phyloP scores from a whole-genome alignment of 345 rosid genomes.

The Microthlaspi erraticum region DNA sequence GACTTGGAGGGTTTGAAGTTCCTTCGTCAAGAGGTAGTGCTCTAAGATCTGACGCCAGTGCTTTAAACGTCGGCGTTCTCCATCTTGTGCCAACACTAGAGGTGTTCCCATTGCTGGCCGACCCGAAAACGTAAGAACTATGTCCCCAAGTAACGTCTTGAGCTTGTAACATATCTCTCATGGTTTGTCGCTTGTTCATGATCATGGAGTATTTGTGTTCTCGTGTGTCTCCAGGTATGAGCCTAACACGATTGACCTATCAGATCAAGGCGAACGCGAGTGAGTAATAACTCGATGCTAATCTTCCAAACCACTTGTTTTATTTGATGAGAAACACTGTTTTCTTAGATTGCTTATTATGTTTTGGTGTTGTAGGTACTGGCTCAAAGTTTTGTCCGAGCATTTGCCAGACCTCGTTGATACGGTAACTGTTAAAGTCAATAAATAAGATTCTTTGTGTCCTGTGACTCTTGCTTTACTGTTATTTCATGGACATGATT shows the following conservation, averaged over 20 bases:
- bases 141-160: constrained; percentile 42
- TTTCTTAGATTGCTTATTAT: constrained; percentile 16
- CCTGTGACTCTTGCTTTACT: constrained; percentile 19
- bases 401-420: constrained; percentile 96
- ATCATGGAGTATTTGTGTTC: not conserved
- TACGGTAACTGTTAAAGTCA: constrained; percentile 55
- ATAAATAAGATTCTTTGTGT: not conserved
- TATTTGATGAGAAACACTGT: constrained; percentile 1
- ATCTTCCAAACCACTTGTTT: constrained; percentile 12
- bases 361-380: constrained; percentile 64
- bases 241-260: constrained; percentile 93
- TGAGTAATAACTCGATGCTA: constrained; percentile 51
- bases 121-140: constrained; percentile 87
- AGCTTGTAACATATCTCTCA: constrained; percentile 15
- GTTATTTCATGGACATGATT: constrained; percentile 34
- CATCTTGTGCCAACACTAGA: constrained; percentile 96
- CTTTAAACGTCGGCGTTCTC: constrained; percentile 92
- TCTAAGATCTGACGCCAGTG: constrained; percentile 96
- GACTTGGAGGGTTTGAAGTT: constrained; percentile 99
- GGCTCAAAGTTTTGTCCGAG: constrained; percentile 95
- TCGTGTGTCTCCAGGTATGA: constrained; percentile 66
- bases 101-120: constrained; percentile 85
- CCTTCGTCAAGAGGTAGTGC: constrained; percentile 92
- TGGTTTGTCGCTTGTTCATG: constrained; percentile 15
- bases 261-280: constrained; percentile 89